These are phyloP conservation scores for Cladophialophora bantiana DNA, from an alignment of 2,329 filamentous ascomycete genomes.

Conservation along the genomic window DNA sequence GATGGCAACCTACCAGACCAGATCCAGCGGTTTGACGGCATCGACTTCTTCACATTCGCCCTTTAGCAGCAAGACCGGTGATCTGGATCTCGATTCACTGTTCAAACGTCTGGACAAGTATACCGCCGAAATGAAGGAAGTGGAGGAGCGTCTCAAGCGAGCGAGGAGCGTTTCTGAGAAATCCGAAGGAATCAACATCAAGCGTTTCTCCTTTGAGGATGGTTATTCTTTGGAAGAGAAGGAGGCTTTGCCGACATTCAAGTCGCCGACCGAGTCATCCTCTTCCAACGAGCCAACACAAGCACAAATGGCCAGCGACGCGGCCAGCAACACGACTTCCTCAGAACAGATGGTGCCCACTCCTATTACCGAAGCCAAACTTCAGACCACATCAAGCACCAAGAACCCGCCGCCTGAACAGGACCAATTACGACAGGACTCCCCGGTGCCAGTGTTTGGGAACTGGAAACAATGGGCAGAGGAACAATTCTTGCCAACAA, in stretches of 20 bases:
- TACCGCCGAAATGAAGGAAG: slow-evolving; percentile 30
- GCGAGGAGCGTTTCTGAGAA: slow-evolving; percentile 18
- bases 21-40: slow-evolving; percentile 8
- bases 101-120: slow-evolving; percentile 32
- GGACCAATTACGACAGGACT: not conserved
- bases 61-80: slow-evolving; percentile 10
- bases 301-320: not conserved
- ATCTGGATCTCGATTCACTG: slow-evolving; percentile 32
- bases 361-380: not conserved
- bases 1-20: slow-evolving; percentile 6
- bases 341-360: not conserved
- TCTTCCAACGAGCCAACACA: not conserved
- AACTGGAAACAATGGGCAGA: slow-evolving; percentile 15
- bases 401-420: not conserved
- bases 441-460: not conserved
- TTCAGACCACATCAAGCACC: not conserved
- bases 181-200: slow-evolving; percentile 6
- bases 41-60: slow-evolving; percentile 16
- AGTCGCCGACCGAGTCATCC: not conserved
- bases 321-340: slow-evolving; percentile 1
- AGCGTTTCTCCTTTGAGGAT: slow-evolving; percentile 26
- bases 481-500: slow-evolving; percentile 10
- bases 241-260: not conserved
- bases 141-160: slow-evolving; percentile 25
- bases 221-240: not conserved